These are phyloP conservation scores for Neurospora sublineolata DNA, from an alignment of 495 filamentous ascomycete genomes.

Conservation along the genomic window DNA sequence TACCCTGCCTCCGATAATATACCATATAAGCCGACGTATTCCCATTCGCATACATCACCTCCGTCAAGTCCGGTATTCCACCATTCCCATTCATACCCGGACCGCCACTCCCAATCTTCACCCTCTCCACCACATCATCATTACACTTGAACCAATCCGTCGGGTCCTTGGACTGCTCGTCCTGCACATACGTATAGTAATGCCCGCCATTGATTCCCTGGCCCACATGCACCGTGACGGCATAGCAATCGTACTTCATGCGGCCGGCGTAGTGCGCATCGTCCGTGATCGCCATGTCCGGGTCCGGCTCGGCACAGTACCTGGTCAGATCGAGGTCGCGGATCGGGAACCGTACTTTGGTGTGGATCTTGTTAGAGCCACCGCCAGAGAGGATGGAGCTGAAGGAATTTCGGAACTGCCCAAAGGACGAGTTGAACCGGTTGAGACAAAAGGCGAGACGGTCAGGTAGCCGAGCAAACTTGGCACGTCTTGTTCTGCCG, in stretches of 20 bases:
- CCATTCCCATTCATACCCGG: background rate
- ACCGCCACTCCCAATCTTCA: conserved; percentile 15
- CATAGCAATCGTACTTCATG: conserved; percentile 35
- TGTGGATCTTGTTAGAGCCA: conserved; percentile 12
- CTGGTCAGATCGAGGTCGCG: conserved; percentile 25
- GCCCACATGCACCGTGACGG: conserved; percentile 29
- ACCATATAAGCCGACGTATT: conserved; percentile 19
- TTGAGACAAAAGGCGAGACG: conserved; percentile 22
- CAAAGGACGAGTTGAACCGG: conserved; percentile 14
- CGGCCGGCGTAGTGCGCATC: conserved; percentile 14
- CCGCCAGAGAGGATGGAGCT: background rate
- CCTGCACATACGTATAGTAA: conserved; percentile 30
- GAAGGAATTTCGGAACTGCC: background rate
- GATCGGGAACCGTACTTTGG: conserved; percentile 24
- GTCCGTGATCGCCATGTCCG: conserved; percentile 1
- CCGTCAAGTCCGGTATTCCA: conserved; percentile 4
- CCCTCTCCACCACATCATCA: conserved; percentile 16
- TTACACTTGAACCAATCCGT: conserved; percentile 25
- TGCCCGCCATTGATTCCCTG: conserved; percentile 25
- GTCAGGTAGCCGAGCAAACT: conserved; percentile 24
- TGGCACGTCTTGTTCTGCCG: conserved; percentile 16
- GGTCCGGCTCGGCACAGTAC: conserved; percentile 16
- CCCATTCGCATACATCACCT: conserved; percentile 12
- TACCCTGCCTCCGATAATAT: conserved; percentile 15
- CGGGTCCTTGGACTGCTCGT: conserved; percentile 15